Evolutionary conservation across 192 early-diverging fungal genomes (phyloP).

Genomic region (Coemansia sp.): DNA sequence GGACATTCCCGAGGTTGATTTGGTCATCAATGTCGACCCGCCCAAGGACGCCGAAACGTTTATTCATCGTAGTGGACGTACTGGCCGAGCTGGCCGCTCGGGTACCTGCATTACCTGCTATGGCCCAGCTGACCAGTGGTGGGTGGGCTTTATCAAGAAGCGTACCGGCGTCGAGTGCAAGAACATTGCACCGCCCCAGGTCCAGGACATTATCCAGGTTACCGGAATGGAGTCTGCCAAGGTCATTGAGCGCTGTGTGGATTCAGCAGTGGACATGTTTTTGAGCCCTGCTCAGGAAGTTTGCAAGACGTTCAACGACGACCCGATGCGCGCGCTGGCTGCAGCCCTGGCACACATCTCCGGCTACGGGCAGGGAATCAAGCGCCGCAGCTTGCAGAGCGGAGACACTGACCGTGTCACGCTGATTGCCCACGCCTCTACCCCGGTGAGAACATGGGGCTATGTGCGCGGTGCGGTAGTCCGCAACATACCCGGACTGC

Average conservation of each 20-base stretch:
- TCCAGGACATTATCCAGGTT: constrained; percentile 82
- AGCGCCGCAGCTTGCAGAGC: constrained; percentile 75
- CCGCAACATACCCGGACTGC: constrained; percentile 66
- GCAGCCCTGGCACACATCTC: constrained; percentile 88
- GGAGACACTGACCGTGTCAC: constrained; percentile 82
- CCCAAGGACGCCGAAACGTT: constrained; percentile 92
- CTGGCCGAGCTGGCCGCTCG: constrained; percentile 84
- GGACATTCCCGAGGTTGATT: constrained; percentile 94
- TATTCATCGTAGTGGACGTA: constrained; percentile 93
- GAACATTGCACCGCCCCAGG: constrained; percentile 79
- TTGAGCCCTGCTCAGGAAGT: constrained; percentile 68
- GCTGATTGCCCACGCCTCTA: constrained; percentile 60
- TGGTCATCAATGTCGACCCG: constrained; percentile 95
- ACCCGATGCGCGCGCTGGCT: constrained; percentile 73
- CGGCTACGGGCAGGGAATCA: constrained; percentile 80
- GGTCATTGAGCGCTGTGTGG: constrained; percentile 64
- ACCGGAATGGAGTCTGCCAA: constrained; percentile 76
- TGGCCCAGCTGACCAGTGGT: constrained; percentile 81
- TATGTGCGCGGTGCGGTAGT: constrained; percentile 78
- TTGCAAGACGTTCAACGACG: constrained; percentile 60
- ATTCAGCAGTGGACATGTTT: constrained; percentile 79
- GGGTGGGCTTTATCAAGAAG: constrained; percentile 72
- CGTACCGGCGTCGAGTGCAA: constrained; percentile 80
- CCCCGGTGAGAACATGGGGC: constrained; percentile 75
- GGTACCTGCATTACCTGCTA: constrained; percentile 93